Conservation (phyloP, 805 yeast species). For the Yarrowia sp. region DNA sequence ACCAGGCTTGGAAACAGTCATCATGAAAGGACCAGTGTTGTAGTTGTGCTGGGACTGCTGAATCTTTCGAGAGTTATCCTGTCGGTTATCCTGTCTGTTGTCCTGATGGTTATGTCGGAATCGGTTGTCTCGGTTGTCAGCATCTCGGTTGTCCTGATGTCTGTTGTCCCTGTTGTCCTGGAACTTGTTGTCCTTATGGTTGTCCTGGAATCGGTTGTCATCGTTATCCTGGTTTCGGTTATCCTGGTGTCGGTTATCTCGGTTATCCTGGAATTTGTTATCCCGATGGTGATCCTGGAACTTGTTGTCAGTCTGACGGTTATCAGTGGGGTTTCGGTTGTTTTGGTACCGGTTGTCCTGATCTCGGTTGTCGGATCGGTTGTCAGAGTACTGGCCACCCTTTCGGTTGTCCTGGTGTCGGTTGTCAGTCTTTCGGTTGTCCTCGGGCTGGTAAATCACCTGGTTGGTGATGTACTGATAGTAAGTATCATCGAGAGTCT, state of each 20-base stretch:
- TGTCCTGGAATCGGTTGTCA: slow-evolving; percentile 16
- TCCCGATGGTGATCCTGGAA: slow-evolving; percentile 10
- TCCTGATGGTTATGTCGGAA: slow-evolving; percentile 1
- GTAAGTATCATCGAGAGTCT: slow-evolving; percentile 10
- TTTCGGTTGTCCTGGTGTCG: slow-evolving; percentile 18
- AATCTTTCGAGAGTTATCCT: background rate
- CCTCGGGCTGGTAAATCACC: slow-evolving; percentile 7
- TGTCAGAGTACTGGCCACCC: slow-evolving; percentile 22
- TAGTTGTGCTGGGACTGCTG: background rate
- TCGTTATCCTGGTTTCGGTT: background rate
- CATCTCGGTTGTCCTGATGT: slow-evolving; percentile 2
- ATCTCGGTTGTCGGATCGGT: slow-evolving; percentile 14
- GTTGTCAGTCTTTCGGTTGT: slow-evolving; percentile 1
- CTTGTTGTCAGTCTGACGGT: slow-evolving; percentile 6
- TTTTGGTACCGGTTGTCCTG: slow-evolving; percentile 23
- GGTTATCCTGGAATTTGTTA: background rate
- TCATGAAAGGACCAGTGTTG: slow-evolving; percentile 8
- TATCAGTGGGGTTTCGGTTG: slow-evolving; percentile 4
- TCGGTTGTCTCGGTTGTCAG: slow-evolving; percentile 9
- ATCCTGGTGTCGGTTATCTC: background rate
- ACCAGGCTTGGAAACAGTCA: slow-evolving; percentile 15
- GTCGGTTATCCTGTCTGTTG: slow-evolving; percentile 15
- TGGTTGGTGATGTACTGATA: slow-evolving; percentile 18
- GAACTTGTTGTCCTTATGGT: background rate
- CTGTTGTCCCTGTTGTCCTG: slow-evolving; percentile 7